phyloP scores from a whole-genome alignment of 768 basidiomycete genomes.

The Scleroderma bovista region DNA sequence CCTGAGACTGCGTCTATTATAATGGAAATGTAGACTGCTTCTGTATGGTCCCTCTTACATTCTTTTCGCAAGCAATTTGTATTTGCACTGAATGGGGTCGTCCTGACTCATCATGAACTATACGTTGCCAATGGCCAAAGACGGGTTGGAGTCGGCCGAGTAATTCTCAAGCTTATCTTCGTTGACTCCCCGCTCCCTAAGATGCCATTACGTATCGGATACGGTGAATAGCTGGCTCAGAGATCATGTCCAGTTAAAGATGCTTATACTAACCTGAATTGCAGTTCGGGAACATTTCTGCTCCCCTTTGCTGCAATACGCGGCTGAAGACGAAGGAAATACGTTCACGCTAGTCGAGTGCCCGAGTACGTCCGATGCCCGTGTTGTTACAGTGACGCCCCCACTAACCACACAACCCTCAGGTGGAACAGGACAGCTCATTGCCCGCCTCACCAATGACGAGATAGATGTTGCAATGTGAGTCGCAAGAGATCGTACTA shows the following conservation, averaged over 20 bases:
- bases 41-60: neutral
- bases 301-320: constrained; percentile 85
- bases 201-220: constrained; percentile 30
- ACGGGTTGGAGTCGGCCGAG: neutral
- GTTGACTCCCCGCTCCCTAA: too few relatives aligned
- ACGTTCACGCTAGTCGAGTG: constrained; percentile 87
- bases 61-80: neutral
- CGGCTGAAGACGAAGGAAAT: constrained; percentile 56
- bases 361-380: constrained; percentile 53
- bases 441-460: constrained; percentile 64
- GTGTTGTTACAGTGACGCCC: neutral
- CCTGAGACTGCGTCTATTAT: neutral
- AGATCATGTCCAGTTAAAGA: neutral
- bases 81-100: too few relatives aligned
- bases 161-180: too few relatives aligned
- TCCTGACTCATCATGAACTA: too few relatives aligned
- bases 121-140: too few relatives aligned
- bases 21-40: neutral
- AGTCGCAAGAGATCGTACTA: constrained; percentile 14
- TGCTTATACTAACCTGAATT: constrained; percentile 6
- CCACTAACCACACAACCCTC: constrained; percentile 1
- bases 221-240: constrained; percentile 15
- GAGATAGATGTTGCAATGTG: constrained; percentile 84
- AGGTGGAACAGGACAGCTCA: constrained; percentile 87
- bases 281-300: constrained; percentile 87